phyloP scores from a whole-genome alignment of 2,329 filamentous ascomycete genomes.

The Monosporascus sp. region DNA sequence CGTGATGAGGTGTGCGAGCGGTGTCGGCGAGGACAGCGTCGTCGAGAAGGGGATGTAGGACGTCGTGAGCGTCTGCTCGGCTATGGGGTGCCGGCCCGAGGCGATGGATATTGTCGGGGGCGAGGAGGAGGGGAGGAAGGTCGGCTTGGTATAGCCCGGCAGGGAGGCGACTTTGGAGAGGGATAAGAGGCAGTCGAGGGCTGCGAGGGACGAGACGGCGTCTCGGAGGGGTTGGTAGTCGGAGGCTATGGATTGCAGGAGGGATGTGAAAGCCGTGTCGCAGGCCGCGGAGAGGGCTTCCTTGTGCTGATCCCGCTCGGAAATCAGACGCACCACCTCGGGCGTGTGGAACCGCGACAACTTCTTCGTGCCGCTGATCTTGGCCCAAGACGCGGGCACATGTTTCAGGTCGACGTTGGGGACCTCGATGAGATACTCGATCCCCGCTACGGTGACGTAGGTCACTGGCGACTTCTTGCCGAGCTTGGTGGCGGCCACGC shows the following conservation, averaged over 20 bases:
- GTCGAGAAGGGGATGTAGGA: constrained; percentile 90
- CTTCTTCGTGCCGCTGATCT: constrained; percentile 92
- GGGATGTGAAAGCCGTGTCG: constrained; percentile 68
- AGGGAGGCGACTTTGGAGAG: constrained; percentile 78
- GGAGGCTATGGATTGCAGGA: constrained; percentile 69
- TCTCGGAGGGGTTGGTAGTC: constrained; percentile 89
- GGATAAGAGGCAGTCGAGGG: constrained; percentile 84
- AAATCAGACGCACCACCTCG: constrained; percentile 74
- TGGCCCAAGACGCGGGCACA: constrained; percentile 90
- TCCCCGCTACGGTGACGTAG: constrained; percentile 81
- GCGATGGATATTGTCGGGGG: constrained; percentile 64
- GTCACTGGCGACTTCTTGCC: constrained; percentile 63
- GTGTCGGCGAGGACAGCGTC: constrained; percentile 57
- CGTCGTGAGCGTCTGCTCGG: constrained; percentile 80
- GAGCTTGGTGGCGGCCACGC: constrained; percentile 65
- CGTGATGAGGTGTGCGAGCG: constrained; percentile 79
- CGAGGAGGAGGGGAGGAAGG: constrained; percentile 54
- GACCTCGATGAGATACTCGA: constrained; percentile 93
- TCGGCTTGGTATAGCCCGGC: constrained; percentile 82
- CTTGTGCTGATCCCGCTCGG: constrained; percentile 89
- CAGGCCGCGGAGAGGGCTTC: constrained; percentile 90
- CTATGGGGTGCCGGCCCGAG: constrained; percentile 86
- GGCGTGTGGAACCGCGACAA: constrained; percentile 91
- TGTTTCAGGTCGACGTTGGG: constrained; percentile 75
- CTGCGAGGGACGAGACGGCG: constrained; percentile 77